Evolutionary conservation across 169 alveolate species (phyloP), one percentile per base, ranked within the genome.

Genomic region (Perkinsus olseni): DNA sequence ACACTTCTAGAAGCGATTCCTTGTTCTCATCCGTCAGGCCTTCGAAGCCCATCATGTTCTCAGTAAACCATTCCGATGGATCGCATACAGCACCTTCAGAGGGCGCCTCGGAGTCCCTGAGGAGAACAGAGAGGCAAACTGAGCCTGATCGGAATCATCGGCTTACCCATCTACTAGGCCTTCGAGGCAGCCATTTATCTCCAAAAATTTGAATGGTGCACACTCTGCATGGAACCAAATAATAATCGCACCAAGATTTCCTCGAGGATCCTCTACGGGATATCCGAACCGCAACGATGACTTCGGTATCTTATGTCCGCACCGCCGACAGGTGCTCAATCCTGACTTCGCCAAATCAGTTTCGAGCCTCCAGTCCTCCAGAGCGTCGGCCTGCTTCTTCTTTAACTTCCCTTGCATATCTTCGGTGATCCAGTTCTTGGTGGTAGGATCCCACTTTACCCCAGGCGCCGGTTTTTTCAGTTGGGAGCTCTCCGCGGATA

Each of bases 141-240:
- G 8, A 13, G 82, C 82, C 1, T 13, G 37, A 62, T 4, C 8
- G 17, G 31, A 62, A 28, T 0, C 1, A 13, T 62, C 82, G n/a
- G n/a, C n/a, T n/a, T n/a, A 62, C 82, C 82, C 82, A 28, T 28
- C 82, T 24, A 62, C 82, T 21, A 62, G 82, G 28, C 82, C 82
- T 24, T 62, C 82, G 37, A 62, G 82, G 37, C 31, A 21, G 1
- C 82, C 82, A 24, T 62, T 62, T 62, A 62, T 62, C 82, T 62
- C 82, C 82, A 62, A 94, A 91, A n/a, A 93, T 91, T 50, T 93
- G 93, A 51, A 92, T 91, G 92, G 82, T 28, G 95, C 94, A 91
- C 97, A 95, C n/a, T 91, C 93, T 24, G 95, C 39, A 39, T 95
- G 97, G 3, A 50, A 91, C 96, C 96, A 95, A 34, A 94, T 62